Evolutionary conservation across 202 grass and related monocot species (phyloP), one percentile per base, ranked within the genome.

Genomic region (Dendrocalamus latiflorus): DNA sequence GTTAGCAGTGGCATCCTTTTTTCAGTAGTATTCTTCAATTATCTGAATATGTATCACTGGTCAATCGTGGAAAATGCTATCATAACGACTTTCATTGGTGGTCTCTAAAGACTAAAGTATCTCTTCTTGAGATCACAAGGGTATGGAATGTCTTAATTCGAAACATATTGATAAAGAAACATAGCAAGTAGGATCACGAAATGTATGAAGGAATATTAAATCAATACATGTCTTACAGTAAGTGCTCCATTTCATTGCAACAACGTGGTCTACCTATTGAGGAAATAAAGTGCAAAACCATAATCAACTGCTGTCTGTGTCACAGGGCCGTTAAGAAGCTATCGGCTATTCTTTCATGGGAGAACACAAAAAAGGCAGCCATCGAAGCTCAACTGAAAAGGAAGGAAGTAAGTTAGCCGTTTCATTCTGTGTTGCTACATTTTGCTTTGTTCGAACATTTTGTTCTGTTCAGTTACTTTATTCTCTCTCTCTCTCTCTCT

Each of bases 301-400:
- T 30, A 55, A 51, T 73, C n/a, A 25, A 14, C 15, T 86, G 24
- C 8, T 72, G 3, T 49, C 4, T 59, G 5, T 81, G 38, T 66
- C 41, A 71, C 48, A 94, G 92, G 81, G 87, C 72, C 9, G 54
- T 44, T 59, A 94, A 87, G 77, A 94, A 94, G 66, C 12, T 86
- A 11, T 82, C 84, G 22, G 6, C 56, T 38, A 83, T 94, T 76
- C 59, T 86, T 79, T 84, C 92, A 13, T 94, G 92, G 89, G 92
- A 94, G 78, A 94, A 94, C 78, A 80, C 87, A 74, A 89, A 92
- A 45, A 94, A 87, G 55, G 87, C 92, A 53, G 33, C 60, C 25
- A 37, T 83, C 47, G 90, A 94, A 81, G 87, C 89, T 83, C 65
- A 88, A 22, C 33, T 92, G 9, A 90, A 86, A 87, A 89, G 25